Conservation (phyloP, 2,329 filamentous ascomycete genomes). For the Arthroderma sp. region DNA sequence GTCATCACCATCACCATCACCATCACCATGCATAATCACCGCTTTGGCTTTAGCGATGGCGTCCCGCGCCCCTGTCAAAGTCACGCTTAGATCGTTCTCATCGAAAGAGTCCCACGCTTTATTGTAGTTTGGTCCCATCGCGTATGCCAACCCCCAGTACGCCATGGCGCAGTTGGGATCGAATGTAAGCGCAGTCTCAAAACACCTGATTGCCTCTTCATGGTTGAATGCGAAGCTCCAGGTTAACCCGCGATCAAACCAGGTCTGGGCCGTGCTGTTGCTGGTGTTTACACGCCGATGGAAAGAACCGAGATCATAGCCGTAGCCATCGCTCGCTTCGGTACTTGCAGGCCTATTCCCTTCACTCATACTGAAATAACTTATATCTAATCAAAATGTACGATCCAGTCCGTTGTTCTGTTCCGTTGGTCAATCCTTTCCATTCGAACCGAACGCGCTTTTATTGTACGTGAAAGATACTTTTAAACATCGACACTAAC, state of each 20-base stretch:
- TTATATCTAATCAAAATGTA: too few relatives aligned
- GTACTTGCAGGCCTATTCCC: too few relatives aligned
- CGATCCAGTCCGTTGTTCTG: too few relatives aligned
- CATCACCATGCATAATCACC: conserved; percentile 13
- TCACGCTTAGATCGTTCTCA: conserved; percentile 40
- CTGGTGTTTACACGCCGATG: conserved; percentile 42
- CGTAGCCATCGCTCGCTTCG: too few relatives aligned
- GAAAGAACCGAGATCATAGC: conserved; percentile 47
- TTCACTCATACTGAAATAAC: too few relatives aligned
- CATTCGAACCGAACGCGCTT: too few relatives aligned
- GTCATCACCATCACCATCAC: too few relatives aligned
- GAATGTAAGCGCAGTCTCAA: conserved; percentile 25
- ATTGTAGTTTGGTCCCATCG: conserved; percentile 60
- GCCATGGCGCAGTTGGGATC: conserved; percentile 32
- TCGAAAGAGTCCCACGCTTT: conserved; percentile 62
- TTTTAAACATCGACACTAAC: too few relatives aligned
- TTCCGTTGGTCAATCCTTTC: too few relatives aligned
- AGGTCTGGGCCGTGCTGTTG: conserved; percentile 42
- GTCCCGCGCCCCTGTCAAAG: conserved; percentile 32
- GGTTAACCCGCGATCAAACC: conserved; percentile 60
- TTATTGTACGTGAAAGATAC: too few relatives aligned
- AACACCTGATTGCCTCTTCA: conserved; percentile 48
- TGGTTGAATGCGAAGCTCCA: conserved; percentile 70
- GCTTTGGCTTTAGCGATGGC: conserved; percentile 33
- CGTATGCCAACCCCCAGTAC: conserved; percentile 43